phyloP scores from a whole-genome alignment of 805 yeast genomes.

The Blastobotrys americana region DNA sequence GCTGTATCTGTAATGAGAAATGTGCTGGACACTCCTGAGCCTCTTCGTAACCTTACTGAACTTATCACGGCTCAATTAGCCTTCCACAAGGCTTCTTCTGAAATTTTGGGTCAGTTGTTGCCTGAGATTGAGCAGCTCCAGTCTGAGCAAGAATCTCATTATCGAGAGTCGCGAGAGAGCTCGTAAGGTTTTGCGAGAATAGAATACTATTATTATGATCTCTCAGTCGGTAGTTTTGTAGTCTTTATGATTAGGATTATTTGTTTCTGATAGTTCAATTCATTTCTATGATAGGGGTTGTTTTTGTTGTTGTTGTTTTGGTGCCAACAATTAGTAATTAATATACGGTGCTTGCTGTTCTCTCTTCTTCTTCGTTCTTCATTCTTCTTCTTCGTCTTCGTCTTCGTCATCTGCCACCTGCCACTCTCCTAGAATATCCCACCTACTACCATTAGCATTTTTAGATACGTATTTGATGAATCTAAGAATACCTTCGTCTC shows the following conservation, averaged over 20 bases:
- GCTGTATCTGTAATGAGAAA: conserved; percentile 78
- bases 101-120: conserved; percentile 55
- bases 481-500: conserved; percentile 82
- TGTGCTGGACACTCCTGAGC: conserved; percentile 63
- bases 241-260: neutral
- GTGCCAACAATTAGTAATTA: neutral
- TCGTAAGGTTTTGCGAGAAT: conserved; percentile 9
- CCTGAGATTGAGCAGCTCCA: conserved; percentile 56
- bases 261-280: conserved; percentile 5
- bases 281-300: neutral
- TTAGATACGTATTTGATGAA: conserved; percentile 88
- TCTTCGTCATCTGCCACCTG: conserved; percentile 48
- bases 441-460: conserved; percentile 82
- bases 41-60: conserved; percentile 59
- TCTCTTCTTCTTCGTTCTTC: conserved; percentile 19
- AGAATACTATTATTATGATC: conserved; percentile 8
- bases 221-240: conserved; percentile 1
- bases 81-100: conserved; percentile 68
- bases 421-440: conserved; percentile 86
- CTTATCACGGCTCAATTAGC: conserved; percentile 73
- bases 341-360: neutral
- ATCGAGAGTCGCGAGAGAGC: conserved; percentile 27
- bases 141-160: conserved; percentile 41
- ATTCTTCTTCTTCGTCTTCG: conserved; percentile 30
- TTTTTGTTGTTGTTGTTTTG: neutral